Conservation (phyloP, 2,329 filamentous ascomycete genomes). For the Coniochaeta ligniaria region DNA sequence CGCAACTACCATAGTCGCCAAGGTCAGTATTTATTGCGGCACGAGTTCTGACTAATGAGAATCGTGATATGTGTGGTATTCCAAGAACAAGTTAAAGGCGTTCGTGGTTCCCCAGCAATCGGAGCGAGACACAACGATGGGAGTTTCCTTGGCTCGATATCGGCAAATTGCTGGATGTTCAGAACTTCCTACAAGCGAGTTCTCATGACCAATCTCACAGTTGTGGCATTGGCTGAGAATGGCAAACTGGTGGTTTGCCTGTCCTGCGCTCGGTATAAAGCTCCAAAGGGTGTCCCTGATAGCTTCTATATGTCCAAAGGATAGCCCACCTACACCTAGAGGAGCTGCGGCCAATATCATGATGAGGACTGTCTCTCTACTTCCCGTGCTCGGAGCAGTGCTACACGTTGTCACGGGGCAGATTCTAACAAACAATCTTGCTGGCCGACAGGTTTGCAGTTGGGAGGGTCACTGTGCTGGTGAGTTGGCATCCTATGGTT, state of each 20-base stretch:
- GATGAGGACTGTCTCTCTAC: neutral
- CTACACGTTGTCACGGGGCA: neutral
- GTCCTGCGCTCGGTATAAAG: neutral
- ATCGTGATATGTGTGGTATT: neutral
- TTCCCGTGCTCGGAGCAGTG: neutral
- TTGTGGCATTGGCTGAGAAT: neutral
- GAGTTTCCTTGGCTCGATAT: neutral
- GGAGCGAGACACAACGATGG: neutral
- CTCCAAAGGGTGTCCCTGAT: neutral
- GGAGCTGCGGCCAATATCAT: neutral
- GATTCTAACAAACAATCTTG: neutral
- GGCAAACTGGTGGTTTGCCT: neutral
- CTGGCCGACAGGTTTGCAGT: neutral
- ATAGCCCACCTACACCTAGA: neutral
- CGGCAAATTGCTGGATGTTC: neutral
- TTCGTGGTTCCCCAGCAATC: neutral
- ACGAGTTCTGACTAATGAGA: neutral
- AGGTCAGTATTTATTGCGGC: neutral
- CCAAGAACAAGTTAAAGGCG: neutral
- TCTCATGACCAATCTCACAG: neutral
- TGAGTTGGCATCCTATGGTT: neutral
- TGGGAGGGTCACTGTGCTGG: constrained; percentile 1
- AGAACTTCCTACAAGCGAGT: neutral
- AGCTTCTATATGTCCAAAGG: neutral
- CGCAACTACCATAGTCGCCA: neutral